Evolutionary conservation across 305 asterid genomes (phyloP).

Genomic region (Withania somnifera): DNA sequence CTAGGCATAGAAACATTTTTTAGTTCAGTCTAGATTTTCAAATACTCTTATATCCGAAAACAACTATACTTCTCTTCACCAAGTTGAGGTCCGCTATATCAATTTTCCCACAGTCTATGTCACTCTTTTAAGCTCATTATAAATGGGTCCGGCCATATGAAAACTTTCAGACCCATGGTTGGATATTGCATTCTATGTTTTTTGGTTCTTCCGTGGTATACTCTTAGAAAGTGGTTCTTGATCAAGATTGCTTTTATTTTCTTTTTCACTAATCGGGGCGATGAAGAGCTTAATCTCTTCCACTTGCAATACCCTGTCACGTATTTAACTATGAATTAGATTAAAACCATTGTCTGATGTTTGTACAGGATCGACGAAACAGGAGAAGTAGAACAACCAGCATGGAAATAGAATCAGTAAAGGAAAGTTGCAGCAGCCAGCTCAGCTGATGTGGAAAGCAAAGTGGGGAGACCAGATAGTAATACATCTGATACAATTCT

Average conservation of each 20-base stretch:
- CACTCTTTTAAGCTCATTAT: not conserved
- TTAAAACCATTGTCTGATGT: not conserved
- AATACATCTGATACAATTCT: conserved; percentile 30
- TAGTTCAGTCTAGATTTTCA: not conserved
- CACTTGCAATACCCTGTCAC: not conserved
- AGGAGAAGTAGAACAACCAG: conserved; percentile 62
- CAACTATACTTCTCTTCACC: not conserved
- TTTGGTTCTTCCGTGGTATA: not conserved
- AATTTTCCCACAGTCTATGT: not conserved
- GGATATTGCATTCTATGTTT: not conserved
- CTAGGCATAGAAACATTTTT: not conserved
- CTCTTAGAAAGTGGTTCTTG: not conserved
- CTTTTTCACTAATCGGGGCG: not conserved
- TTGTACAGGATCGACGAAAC: conserved; percentile 68
- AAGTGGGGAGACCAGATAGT: conserved; percentile 37
- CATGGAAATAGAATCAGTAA: conserved; percentile 65
- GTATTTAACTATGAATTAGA: not conserved
- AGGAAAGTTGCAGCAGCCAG: conserved; percentile 31
- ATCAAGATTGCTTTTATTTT: too few relatives aligned
- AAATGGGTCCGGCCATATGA: not conserved
- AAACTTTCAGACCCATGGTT: not conserved
- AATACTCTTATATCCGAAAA: not conserved
- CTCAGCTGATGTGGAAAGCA: conserved; percentile 40
- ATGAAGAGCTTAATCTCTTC: not conserved
- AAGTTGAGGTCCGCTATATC: not conserved